Base-by-base conservation (phyloP, 345 rosid species). In the Cardamine occulta region DNA sequence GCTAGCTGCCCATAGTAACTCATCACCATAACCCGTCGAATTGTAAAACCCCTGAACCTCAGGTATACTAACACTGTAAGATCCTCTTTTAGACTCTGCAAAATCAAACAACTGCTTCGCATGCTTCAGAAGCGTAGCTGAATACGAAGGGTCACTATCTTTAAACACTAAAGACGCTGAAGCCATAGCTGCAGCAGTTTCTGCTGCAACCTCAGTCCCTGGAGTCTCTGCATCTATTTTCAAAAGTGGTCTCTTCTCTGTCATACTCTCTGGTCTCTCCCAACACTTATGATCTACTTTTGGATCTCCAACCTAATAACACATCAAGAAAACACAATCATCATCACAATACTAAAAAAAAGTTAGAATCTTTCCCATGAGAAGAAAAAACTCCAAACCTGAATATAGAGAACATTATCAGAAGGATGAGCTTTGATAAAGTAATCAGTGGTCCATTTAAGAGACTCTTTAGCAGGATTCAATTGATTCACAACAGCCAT, bases 141-240 rank as follows among this genome's bases (percentile, higher is more conserved):
- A 90, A 75, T 95, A 95, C 6, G 74, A 58, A 1, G 93, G 61
- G 58, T 90, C 80, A 17, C 68, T 74, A 21, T 79, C 83, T 79
- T 91, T 93, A 47, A 96, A 96, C 77, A 96, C 99, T 47, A 96
- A 77, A 74, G 99, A 90, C 1, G 98, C 97, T 0, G 99, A 83
- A 52, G 99, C 98, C 93, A 96, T 81, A 28, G 98, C 99, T 26
- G 98, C 99, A 13, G 99, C 98, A 63, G 97, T 88, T 80, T 96
- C 98, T 18, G 98, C 99, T 54, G 98, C 99, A 84, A 92, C 98
- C 28, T 95, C 99, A 0, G 94, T 74, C 66, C 99, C 99, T 1
- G 97, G 96, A 79, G 63, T 67, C 10, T 96, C 78, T 28, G 75
- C 53, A 65, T 92, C 89, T 61, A 95, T 84, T 79, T 85, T 88